phyloP scores from a whole-genome alignment of 306 rosid species.

The Inga laurina region DNA sequence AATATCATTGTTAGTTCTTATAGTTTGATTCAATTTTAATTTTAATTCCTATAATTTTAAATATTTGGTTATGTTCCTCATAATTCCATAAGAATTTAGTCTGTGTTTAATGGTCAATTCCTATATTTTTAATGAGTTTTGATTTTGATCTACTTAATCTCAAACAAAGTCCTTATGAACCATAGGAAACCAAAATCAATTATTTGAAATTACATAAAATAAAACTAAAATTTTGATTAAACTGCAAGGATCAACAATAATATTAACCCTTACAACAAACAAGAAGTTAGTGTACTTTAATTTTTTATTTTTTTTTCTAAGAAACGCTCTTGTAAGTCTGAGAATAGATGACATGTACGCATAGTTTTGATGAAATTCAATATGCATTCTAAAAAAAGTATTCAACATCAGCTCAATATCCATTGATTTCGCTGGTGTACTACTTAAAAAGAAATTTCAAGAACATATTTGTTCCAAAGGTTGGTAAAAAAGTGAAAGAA shows the following conservation, averaged over 20 bases:
- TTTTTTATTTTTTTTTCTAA: neutral
- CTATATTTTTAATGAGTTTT: too few species aligned
- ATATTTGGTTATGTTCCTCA: too few species aligned
- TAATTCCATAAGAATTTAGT: too few species aligned
- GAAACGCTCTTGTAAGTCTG: neutral
- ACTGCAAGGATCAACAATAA: too few species aligned
- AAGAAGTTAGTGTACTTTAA: neutral
- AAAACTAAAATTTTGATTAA: too few species aligned
- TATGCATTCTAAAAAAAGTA: neutral
- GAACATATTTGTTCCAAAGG: neutral
- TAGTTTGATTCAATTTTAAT: too few species aligned
- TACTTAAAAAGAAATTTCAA: neutral
- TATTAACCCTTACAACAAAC: neutral
- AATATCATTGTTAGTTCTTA: too few species aligned
- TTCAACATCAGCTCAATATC: neutral
- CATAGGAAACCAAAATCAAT: too few species aligned
- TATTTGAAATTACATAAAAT: too few species aligned
- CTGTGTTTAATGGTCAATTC: fast-evolving
- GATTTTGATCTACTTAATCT: too few species aligned
- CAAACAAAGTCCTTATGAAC: too few species aligned
- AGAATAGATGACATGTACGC: neutral
- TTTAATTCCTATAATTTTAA: too few species aligned
- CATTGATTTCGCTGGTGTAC: neutral
- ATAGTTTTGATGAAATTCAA: neutral
- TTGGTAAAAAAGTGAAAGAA: neutral